A percentile compares a stretch with the other conserved stretches of the same genome.
phyloP scores from a whole-genome alignment of 2,329 filamentous ascomycete species.

The Didymella sp. region DNA sequence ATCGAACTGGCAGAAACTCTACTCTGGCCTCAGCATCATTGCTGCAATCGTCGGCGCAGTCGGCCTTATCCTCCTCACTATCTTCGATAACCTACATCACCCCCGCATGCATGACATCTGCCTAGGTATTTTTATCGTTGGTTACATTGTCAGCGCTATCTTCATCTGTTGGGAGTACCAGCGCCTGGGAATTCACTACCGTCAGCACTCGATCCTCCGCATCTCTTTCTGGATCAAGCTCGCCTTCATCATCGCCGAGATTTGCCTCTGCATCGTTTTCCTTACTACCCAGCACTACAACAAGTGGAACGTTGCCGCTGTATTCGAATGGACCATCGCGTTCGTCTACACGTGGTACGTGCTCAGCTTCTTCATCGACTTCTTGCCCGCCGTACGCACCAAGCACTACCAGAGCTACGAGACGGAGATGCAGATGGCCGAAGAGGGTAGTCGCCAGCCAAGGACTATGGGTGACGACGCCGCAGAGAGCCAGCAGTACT shows the following conservation, averaged over 20 bases:
- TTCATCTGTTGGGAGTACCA: conserved; percentile 93
- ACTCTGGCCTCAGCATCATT: conserved; percentile 67
- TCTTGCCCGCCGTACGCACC: conserved; percentile 77
- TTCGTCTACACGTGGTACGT: conserved; percentile 90
- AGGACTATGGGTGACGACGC: conserved; percentile 33
- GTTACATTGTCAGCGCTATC: conserved; percentile 84
- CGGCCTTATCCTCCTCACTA: conserved; percentile 80
- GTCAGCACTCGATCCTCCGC: conserved; percentile 74
- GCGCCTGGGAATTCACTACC: conserved; percentile 80
- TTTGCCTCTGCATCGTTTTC: conserved; percentile 77
- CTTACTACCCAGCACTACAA: conserved; percentile 60
- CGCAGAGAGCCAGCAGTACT: conserved; percentile 38
- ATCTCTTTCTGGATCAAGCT: conserved; percentile 89
- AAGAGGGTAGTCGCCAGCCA: conserved; percentile 24
- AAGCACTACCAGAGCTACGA: conserved; percentile 53
- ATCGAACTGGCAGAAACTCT: conserved; percentile 66
- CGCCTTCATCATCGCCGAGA: conserved; percentile 79
- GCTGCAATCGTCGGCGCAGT: conserved; percentile 76
- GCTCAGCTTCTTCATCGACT: conserved; percentile 84
- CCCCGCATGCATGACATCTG: conserved; percentile 74
- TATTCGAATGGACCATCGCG: conserved; percentile 81
- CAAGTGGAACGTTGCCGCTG: conserved; percentile 70
- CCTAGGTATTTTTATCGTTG: conserved; percentile 80
- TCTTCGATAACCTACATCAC: conserved; percentile 83
- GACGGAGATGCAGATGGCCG: conserved; percentile 47